phyloP scores from a whole-genome alignment of 176 grass and related monocot species.

The Eremochloa ophiuroides region DNA sequence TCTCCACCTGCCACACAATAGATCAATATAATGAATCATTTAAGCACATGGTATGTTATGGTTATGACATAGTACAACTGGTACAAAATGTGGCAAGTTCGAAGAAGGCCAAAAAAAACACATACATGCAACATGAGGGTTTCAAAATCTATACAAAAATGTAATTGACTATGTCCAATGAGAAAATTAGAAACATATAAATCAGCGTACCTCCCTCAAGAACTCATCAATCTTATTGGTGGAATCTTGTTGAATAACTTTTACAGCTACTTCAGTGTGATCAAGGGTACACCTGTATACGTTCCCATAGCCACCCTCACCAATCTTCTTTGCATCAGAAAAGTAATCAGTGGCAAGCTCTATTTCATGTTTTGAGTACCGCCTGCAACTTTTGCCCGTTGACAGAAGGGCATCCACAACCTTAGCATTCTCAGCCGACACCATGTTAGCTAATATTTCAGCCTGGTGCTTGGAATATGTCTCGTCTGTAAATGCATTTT shows the following conservation, averaged over 20 bases:
- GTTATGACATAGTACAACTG: background rate
- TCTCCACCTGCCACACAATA: constrained; percentile 47
- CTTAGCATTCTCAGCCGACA: constrained; percentile 44
- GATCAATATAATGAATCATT: constrained; percentile 9
- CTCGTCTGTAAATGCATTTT: constrained; percentile 35
- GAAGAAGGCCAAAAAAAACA: background rate
- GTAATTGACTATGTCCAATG: background rate
- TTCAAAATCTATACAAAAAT: background rate
- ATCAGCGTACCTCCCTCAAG: constrained; percentile 65
- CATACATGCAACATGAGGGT: background rate
- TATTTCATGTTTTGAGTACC: constrained; percentile 84
- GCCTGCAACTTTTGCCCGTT: constrained; percentile 66
- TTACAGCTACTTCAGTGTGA: constrained; percentile 87
- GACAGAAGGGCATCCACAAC: constrained; percentile 46
- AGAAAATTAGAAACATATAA: constrained; percentile 2
- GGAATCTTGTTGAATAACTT: constrained; percentile 83
- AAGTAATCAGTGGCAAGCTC: constrained; percentile 85
- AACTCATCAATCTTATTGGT: constrained; percentile 72
- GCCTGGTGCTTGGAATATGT: constrained; percentile 47
- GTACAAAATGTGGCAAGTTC: background rate
- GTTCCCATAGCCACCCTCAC: constrained; percentile 84
- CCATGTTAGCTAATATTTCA: constrained; percentile 40
- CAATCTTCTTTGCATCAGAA: constrained; percentile 86
- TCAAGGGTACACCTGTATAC: constrained; percentile 96
- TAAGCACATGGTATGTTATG: background rate